Percentiles rank a stretch among this genome's conserved stretches.
Evolutionary conservation across 2,329 filamentous ascomycete genomes (phyloP).

Genomic region (Aspergillus pseudonomiae): DNA sequence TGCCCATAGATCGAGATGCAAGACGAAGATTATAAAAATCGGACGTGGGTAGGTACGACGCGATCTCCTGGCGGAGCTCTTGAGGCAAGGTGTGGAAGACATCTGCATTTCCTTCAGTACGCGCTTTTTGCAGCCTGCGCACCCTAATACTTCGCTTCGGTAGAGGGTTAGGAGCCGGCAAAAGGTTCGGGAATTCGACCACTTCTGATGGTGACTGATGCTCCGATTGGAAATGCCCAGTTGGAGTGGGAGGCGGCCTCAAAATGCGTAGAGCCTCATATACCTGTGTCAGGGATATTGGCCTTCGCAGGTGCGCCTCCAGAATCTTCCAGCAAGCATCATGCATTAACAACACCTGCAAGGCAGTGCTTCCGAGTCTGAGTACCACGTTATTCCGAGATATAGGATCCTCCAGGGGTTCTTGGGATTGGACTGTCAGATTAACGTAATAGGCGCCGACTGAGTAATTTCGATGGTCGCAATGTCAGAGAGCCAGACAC

Average conservation of each 20-base stretch:
- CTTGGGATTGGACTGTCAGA: too few species aligned
- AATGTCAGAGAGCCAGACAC: too few species aligned
- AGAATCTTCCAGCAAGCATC: background rate
- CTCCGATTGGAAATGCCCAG: background rate
- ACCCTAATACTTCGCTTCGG: background rate
- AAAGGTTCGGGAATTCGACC: background rate
- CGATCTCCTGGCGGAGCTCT: background rate
- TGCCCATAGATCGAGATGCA: background rate
- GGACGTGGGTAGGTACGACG: background rate
- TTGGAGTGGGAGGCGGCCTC: fast-evolving
- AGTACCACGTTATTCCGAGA: too few species aligned
- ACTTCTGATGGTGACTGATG: background rate
- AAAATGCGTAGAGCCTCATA: background rate
- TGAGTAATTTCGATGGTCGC: too few species aligned
- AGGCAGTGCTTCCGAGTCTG: too few species aligned
- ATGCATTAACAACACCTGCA: background rate
- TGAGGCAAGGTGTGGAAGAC: background rate
- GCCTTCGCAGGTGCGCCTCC: background rate
- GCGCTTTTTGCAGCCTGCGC: background rate
- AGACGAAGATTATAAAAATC: constrained; percentile 1
- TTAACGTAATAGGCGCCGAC: too few species aligned
- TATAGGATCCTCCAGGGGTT: too few species aligned
- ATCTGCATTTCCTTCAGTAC: background rate
- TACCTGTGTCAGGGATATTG: background rate
- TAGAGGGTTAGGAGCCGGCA: background rate